Conservation (phyloP, 148 eudicot genomes). For the Chenopodium berlandieri region DNA sequence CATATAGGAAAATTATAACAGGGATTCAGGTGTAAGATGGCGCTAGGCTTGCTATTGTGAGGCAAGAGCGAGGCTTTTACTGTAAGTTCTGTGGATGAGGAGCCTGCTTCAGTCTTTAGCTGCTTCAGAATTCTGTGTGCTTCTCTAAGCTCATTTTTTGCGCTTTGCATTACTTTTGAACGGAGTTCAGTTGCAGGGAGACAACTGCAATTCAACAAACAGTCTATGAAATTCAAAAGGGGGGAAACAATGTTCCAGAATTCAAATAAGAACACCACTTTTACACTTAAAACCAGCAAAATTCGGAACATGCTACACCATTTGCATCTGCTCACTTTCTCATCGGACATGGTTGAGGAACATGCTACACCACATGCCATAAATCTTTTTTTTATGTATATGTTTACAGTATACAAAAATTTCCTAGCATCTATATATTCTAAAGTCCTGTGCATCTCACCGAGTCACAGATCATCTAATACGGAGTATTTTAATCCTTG, state of each 20-base stretch:
- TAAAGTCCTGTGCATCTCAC: not conserved
- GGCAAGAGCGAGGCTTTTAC: constrained; percentile 61
- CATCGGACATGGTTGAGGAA: too few relatives aligned
- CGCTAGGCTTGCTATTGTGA: constrained; percentile 33
- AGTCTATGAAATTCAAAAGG: not conserved
- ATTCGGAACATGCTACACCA: not conserved
- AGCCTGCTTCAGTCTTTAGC: constrained; percentile 48
- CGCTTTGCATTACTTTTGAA: constrained; percentile 55
- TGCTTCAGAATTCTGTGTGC: constrained; percentile 62
- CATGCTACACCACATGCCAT: too few relatives aligned
- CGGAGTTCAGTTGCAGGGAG: constrained; percentile 73
- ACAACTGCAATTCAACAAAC: constrained; percentile 53
- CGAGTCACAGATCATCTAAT: too few relatives aligned
- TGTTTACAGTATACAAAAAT: too few relatives aligned
- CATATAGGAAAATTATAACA: too few relatives aligned
- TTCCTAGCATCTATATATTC: too few relatives aligned
- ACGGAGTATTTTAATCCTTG: not conserved
- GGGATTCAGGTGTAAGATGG: too few relatives aligned
- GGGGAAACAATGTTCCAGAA: too few relatives aligned
- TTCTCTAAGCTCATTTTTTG: constrained; percentile 62
- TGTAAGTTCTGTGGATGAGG: constrained; percentile 26
- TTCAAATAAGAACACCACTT: too few relatives aligned
- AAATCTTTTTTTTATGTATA: too few relatives aligned
- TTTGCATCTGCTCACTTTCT: not conserved
- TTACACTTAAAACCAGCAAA: not conserved